phyloP scores from a whole-genome alignment of 208 protist genomes.

The Borovskyia barvae region DNA sequence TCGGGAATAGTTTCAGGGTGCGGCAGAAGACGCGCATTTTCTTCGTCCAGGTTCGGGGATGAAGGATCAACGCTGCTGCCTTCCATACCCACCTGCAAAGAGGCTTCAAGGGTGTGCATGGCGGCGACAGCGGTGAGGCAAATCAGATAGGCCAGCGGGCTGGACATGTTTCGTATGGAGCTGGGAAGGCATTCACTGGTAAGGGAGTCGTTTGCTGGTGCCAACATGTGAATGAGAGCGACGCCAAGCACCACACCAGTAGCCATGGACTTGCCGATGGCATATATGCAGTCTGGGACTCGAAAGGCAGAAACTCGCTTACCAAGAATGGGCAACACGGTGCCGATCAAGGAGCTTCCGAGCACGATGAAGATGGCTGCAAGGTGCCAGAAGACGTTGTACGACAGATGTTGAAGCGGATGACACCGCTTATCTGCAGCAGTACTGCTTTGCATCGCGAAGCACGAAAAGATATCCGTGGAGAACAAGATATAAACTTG shows the following conservation, averaged over 20 bases:
- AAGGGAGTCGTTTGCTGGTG: conserved; percentile 27
- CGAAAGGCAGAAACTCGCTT: conserved; percentile 33
- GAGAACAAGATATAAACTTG: no score
- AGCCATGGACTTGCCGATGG: conserved; percentile 47
- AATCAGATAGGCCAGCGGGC: conserved; percentile 29
- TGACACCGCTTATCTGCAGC: conserved; percentile 2
- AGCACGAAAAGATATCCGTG: conserved; percentile 3
- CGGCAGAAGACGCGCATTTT: conserved; percentile 20
- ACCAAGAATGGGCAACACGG: conserved; percentile 41
- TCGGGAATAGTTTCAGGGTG: background rate
- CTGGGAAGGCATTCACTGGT: conserved; percentile 18
- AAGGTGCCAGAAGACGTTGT: conserved; percentile 19
- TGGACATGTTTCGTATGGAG: conserved; percentile 8
- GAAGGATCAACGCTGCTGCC: background rate
- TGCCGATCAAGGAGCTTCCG: conserved; percentile 30
- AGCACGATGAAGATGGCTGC: conserved; percentile 18
- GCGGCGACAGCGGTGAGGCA: conserved; percentile 26
- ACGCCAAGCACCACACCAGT: conserved; percentile 63
- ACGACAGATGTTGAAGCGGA: conserved; percentile 4
- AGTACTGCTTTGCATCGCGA: background rate
- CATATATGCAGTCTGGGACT: conserved; percentile 36
- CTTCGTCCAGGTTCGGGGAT: background rate
- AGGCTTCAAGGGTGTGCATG: conserved; percentile 37
- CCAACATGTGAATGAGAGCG: conserved; percentile 54
- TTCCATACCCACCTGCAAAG: conserved; percentile 13